Evolutionary conservation across 2,329 filamentous ascomycete genomes (phyloP).

Genomic region (Aureobasidium namibiae): DNA sequence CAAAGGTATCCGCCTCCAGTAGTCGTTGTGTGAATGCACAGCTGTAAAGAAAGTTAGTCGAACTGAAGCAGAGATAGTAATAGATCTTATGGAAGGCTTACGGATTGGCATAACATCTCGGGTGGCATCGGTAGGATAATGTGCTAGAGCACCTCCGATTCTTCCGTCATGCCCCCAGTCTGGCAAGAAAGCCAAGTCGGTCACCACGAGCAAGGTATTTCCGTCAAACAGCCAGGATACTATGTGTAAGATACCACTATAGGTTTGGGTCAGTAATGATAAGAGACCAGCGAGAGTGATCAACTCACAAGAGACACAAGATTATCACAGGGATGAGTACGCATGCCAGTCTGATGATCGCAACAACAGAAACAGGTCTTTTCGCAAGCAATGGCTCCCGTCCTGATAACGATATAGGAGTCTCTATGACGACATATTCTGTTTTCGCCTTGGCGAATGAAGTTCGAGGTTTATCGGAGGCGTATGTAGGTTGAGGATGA

Average conservation of each 20-base stretch:
- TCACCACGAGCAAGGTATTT: constrained; percentile 26
- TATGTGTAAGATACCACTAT: constrained; percentile 35
- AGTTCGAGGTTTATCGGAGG: not conserved
- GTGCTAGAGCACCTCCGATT: constrained; percentile 25
- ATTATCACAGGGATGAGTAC: constrained; percentile 8
- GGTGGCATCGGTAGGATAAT: constrained; percentile 32
- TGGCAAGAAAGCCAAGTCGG: constrained; percentile 24
- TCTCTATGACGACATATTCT: not conserved
- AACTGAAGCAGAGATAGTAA: not conserved
- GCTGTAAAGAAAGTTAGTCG: constrained; percentile 14
- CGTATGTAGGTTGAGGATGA: not conserved
- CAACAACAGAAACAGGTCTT: not conserved
- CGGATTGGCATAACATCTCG: constrained; percentile 42
- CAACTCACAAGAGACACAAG: constrained; percentile 14
- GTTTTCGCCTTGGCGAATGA: not conserved
- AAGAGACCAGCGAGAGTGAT: not conserved
- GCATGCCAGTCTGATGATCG: not conserved
- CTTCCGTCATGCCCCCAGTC: constrained; percentile 36
- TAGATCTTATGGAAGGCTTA: not conserved
- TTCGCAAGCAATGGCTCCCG: not conserved
- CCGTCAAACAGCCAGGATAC: constrained; percentile 31
- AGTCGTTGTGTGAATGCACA: constrained; percentile 65
- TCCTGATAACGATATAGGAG: not conserved
- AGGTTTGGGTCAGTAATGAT: not conserved
- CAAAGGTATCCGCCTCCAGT: constrained; percentile 56